These are phyloP conservation scores for Euphorbia corollata DNA, from an alignment of 441 rosid genomes.

Conservation along the genomic window DNA sequence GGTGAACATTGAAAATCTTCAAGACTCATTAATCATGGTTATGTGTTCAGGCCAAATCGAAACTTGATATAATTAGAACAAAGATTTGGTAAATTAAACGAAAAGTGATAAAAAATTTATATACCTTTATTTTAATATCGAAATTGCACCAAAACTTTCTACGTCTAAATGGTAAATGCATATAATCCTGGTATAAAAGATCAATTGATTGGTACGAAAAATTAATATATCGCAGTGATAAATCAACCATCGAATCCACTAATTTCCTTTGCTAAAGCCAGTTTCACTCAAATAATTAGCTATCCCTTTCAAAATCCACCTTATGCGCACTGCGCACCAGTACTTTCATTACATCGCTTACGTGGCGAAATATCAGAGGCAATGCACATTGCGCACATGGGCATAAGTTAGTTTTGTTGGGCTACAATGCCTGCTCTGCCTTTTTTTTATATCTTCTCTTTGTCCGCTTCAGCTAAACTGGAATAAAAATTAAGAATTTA, in stretches of 20 bases:
- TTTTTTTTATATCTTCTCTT: neutral
- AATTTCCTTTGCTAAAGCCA: neutral
- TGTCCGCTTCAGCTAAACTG: constrained; percentile 20
- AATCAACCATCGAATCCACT: neutral
- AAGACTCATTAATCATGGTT: too few species aligned
- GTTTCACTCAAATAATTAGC: neutral
- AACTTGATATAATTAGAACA: too few species aligned
- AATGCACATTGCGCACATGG: neutral
- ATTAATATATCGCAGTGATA: neutral
- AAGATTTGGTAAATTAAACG: too few species aligned
- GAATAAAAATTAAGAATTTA: neutral
- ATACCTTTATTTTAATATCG: too few species aligned
- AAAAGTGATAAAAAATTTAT: too few species aligned
- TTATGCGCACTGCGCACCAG: constrained; percentile 7
- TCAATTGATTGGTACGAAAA: too few species aligned
- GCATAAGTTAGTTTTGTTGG: constrained; percentile 9
- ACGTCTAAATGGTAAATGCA: too few species aligned
- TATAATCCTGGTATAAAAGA: too few species aligned
- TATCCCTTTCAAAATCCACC: neutral
- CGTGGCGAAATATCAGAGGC: constrained; percentile 8
- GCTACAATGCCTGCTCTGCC: neutral
- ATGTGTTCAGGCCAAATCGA: too few species aligned
- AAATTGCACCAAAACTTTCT: too few species aligned
- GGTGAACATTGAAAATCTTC: too few species aligned
- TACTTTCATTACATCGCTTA: neutral